These are phyloP conservation scores for Comarum palustre DNA, from an alignment of 306 rosid species.

Conservation along the genomic window DNA sequence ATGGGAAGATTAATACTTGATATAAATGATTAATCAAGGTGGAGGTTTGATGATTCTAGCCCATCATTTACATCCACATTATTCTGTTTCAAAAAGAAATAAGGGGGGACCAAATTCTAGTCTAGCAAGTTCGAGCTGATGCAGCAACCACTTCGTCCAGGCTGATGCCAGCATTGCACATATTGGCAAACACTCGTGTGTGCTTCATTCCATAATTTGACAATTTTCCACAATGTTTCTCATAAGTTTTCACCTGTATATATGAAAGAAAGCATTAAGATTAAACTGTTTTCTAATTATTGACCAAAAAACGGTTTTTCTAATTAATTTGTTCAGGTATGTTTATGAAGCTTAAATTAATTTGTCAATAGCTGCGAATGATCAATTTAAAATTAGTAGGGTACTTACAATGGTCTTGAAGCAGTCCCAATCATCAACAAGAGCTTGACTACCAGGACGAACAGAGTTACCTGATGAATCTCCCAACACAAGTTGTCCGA, in stretches of 20 bases:
- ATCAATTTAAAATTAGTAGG: not conserved
- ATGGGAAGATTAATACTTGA: not conserved
- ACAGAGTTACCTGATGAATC: slow-evolving; percentile 22
- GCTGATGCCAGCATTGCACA: slow-evolving; percentile 40
- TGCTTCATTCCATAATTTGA: slow-evolving; percentile 42
- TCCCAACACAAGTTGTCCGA: slow-evolving; percentile 43
- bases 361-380: not conserved
- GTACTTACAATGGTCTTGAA: slow-evolving; percentile 45
- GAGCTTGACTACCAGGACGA: slow-evolving; percentile 39
- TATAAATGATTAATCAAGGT: not conserved
- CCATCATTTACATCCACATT: not conserved
- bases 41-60: not conserved
- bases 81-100: not conserved
- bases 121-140: slow-evolving; percentile 32
- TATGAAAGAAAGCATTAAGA: too few relatives aligned
- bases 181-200: slow-evolving; percentile 40
- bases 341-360: not conserved
- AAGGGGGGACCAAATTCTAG: not conserved
- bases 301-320: too few relatives aligned
- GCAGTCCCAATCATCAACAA: slow-evolving; percentile 66
- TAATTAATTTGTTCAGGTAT: too few relatives aligned
- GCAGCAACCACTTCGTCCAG: slow-evolving; percentile 26
- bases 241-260: slow-evolving; percentile 32
- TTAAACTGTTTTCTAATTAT: too few relatives aligned
- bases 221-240: slow-evolving; percentile 32